Conservation (phyloP, 2,329 filamentous ascomycete genomes). For the Sporothrix euskadiensis region DNA sequence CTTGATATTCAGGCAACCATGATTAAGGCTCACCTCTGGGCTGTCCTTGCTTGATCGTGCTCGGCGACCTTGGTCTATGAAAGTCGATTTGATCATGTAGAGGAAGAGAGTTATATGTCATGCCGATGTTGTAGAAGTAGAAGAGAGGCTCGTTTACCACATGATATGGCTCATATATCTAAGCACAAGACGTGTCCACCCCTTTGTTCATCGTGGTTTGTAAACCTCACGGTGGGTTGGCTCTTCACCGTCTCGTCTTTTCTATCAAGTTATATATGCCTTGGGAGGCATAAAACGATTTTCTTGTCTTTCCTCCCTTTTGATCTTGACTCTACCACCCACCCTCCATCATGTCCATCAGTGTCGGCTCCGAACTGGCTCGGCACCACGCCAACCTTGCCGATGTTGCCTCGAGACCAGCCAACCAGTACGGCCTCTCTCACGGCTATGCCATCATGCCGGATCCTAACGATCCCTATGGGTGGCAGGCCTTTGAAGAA, state of each 20-base stretch:
- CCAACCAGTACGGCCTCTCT: conserved; percentile 27
- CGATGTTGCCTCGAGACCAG: conserved; percentile 18
- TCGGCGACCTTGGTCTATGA: not conserved
- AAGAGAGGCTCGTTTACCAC: not conserved
- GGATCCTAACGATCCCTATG: conserved; percentile 20
- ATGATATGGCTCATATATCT: not conserved
- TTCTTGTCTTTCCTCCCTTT: not conserved
- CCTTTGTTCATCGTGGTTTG: not conserved
- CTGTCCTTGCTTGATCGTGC: not conserved
- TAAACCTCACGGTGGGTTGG: not conserved
- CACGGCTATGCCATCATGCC: conserved; percentile 24
- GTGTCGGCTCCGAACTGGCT: not conserved
- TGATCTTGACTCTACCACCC: not conserved
- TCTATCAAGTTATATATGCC: not conserved
- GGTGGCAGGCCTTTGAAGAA: conserved; percentile 25
- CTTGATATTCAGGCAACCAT: not conserved
- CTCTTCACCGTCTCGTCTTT: no score
- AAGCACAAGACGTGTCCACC: not conserved
- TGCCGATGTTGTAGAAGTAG: not conserved
- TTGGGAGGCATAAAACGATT: not conserved
- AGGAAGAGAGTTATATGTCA: no score
- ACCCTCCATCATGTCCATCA: not conserved
- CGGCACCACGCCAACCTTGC: conserved; percentile 9
- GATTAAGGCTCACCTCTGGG: not conserved
- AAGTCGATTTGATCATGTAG: not conserved